Evolutionary conservation across 1,284 basidiomycete genomes (phyloP).

Genomic region (Neolentinus lepideus): DNA sequence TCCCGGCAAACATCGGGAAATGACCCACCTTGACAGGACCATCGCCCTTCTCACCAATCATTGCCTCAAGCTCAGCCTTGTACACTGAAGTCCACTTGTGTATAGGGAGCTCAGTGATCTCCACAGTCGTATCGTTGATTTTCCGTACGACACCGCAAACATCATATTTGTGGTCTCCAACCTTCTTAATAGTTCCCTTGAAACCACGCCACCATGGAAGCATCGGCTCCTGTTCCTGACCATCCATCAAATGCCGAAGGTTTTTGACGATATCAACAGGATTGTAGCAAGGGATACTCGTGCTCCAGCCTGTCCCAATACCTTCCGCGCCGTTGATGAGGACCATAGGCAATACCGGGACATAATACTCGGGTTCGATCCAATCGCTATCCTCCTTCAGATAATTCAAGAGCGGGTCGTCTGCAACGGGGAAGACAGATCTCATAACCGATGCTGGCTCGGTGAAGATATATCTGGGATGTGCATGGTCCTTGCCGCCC

Average conservation of each 20-base stretch:
- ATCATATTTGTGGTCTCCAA: conserved; percentile 84
- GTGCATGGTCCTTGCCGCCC: conserved; percentile 95
- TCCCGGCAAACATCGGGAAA: neutral
- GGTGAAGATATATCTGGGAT: conserved; percentile 96
- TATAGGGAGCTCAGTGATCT: conserved; percentile 95
- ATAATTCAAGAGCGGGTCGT: conserved; percentile 82
- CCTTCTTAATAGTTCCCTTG: conserved; percentile 79
- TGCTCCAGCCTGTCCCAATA: conserved; percentile 99
- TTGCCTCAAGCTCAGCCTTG: conserved; percentile 85
- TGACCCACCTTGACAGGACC: conserved; percentile 53
- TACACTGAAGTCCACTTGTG: conserved; percentile 93
- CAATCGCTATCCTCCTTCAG: conserved; percentile 83
- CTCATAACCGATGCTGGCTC: conserved; percentile 76
- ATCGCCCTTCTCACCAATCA: conserved; percentile 70
- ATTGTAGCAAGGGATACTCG: conserved; percentile 90
- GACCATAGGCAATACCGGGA: conserved; percentile 86
- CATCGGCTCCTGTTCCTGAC: conserved; percentile 83
- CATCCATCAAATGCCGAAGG: conserved; percentile 80
- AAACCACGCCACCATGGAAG: conserved; percentile 98
- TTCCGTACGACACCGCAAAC: conserved; percentile 74
- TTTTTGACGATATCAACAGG: conserved; percentile 89
- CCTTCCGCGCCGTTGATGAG: conserved; percentile 95
- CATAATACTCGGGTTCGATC: conserved; percentile 95
- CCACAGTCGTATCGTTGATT: conserved; percentile 82
- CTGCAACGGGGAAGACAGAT: conserved; percentile 74